Conservation (phyloP, 768 basidiomycete genomes). For the Tricholoma matsutake region DNA sequence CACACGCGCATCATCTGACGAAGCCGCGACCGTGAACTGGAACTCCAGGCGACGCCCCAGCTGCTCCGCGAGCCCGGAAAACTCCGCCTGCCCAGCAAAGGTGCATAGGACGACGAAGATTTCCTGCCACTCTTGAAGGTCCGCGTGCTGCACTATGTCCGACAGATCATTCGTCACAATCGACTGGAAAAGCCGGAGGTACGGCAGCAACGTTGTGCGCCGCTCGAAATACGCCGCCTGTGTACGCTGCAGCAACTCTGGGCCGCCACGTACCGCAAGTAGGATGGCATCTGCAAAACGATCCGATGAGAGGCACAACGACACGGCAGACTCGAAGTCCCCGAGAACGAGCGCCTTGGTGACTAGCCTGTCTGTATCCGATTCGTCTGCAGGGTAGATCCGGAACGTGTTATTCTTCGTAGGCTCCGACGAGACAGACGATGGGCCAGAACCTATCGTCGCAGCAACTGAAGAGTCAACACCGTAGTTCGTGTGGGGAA, state of each 20-base stretch:
- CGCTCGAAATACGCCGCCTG: conserved; percentile 93
- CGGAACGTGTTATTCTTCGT: conserved; percentile 82
- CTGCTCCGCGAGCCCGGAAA: conserved; percentile 84
- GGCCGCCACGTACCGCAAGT: conserved; percentile 87
- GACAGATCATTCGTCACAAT: conserved; percentile 89
- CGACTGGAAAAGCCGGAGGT: conserved; percentile 91
- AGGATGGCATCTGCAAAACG: conserved; percentile 94
- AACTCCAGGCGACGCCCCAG: conserved; percentile 89
- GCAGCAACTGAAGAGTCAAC: conserved; percentile 92
- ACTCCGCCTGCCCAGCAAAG: conserved; percentile 84
- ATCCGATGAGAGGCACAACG: conserved; percentile 83
- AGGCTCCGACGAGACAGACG: conserved; percentile 71
- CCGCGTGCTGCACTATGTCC: conserved; percentile 96
- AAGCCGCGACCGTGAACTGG: conserved; percentile 60
- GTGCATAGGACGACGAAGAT: conserved; percentile 97
- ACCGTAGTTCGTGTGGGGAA: conserved; percentile 79
- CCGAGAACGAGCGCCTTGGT: conserved; percentile 94
- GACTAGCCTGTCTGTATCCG: conserved; percentile 81
- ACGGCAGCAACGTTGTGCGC: conserved; percentile 71
- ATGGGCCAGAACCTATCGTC: conserved; percentile 88
- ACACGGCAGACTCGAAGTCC: conserved; percentile 92
- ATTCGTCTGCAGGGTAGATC: conserved; percentile 86
- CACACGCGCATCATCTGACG: conserved; percentile 44
- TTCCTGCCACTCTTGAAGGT: conserved; percentile 92
- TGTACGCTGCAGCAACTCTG: conserved; percentile 80